Base-by-base conservation (phyloP, 257 asterid genomes). In the Solanum pennellii region DNA sequence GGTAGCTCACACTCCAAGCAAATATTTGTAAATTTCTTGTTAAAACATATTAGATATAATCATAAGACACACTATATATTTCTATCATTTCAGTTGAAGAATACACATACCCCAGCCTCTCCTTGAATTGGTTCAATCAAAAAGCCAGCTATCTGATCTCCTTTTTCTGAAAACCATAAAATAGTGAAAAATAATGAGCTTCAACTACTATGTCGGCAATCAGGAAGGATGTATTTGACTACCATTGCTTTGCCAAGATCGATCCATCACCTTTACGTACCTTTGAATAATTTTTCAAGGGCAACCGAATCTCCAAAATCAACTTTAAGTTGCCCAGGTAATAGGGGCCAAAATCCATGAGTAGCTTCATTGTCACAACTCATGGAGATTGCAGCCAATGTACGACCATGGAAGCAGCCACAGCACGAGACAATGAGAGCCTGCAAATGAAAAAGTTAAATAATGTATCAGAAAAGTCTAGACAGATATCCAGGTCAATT, bases 291-390 rank as follows among this genome's bases (percentile, higher is more conserved):
- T 88, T 92, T 97, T 93, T 95, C 98, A 49, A 97, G 98, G 3
- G 95, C 94, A 69, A 69, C 85, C 60, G 37, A 88, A 87, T 97
- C 99, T 39, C 99, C 99, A 87, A 97, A 97, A 89, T 95, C 98
- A 83, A 95, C 99, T 93, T 97, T 97, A 88, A 92, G 91, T 84
- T 94, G 93, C 83, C 99, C 99, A 4, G 95, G 96, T 90, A 94
- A 87, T 89, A 97, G 90, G 69, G 99, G 99, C 98, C 97, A 93
- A 87, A 97, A 95, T 3, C 95, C 99, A 80, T 90, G 93, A 79
- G 99, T 96, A 74, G 99, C 99, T 76, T 95, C 99, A 86, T 92
- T 96, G 93, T 97, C 99, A 79, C 99, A 97, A 93, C 99, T 97
- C 99, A 97, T 97, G 71, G 99, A 97, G 83, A 97, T 93, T 87